phyloP scores from a whole-genome alignment of 1,284 basidiomycete genomes.

The Ustilago curta region DNA sequence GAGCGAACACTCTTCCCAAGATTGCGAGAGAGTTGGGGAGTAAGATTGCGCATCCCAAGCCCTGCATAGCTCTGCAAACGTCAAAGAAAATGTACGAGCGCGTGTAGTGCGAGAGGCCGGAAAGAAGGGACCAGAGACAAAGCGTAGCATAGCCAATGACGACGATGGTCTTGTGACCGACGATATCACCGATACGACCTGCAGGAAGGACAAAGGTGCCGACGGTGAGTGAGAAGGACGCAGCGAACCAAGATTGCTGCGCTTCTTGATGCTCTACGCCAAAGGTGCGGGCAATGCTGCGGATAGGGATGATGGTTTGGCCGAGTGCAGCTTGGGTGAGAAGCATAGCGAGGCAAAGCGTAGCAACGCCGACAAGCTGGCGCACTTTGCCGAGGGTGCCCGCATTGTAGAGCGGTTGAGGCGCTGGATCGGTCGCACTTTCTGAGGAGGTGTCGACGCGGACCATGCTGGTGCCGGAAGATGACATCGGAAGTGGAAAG shows the following conservation, averaged over 20 bases:
- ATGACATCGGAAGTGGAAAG: background rate
- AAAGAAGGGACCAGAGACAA: slow-evolving; percentile 38
- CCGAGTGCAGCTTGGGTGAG: slow-evolving; percentile 50
- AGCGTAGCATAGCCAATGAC: slow-evolving; percentile 49
- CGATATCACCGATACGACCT: slow-evolving; percentile 54
- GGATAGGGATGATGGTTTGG: slow-evolving; percentile 36
- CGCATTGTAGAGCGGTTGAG: slow-evolving; percentile 28
- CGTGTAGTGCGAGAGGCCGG: slow-evolving; percentile 50
- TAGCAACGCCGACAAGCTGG: slow-evolving; percentile 31
- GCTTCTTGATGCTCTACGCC: slow-evolving; percentile 22
- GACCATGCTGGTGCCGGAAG: slow-evolving; percentile 3
- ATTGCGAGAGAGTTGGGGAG: slow-evolving; percentile 58
- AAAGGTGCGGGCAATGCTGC: slow-evolving; percentile 36
- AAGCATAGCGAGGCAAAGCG: slow-evolving; percentile 43
- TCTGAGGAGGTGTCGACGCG: background rate
- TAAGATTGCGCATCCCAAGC: slow-evolving; percentile 52
- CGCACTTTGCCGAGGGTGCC: slow-evolving; percentile 26
- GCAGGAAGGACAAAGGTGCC: slow-evolving; percentile 61
- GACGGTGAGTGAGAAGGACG: slow-evolving; percentile 54
- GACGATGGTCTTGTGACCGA: slow-evolving; percentile 51
- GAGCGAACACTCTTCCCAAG: slow-evolving; percentile 47
- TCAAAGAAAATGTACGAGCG: slow-evolving; percentile 56
- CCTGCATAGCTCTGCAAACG: slow-evolving; percentile 56
- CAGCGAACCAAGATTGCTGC: slow-evolving; percentile 55
- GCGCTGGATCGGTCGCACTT: background rate